Conservation (phyloP, 2,329 filamentous ascomycete genomes). For the Nemania abortiva region DNA sequence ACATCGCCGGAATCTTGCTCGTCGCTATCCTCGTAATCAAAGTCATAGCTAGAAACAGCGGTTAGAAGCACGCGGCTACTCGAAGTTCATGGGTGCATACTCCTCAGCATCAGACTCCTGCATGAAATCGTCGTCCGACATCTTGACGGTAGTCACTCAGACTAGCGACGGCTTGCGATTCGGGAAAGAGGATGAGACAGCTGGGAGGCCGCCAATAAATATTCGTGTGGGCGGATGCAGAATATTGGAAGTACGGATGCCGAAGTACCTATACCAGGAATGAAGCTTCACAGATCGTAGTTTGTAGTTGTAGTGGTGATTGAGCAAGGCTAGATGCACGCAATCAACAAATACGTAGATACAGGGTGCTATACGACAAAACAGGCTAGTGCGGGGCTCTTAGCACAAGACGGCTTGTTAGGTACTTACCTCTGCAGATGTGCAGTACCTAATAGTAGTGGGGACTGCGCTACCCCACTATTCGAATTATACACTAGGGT, state of each 20-base stretch:
- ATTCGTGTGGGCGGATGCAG: not conserved
- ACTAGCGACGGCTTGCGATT: not conserved
- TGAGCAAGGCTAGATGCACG: conserved; percentile 13
- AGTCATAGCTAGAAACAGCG: conserved; percentile 77
- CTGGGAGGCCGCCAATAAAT: not conserved
- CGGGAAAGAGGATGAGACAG: not conserved
- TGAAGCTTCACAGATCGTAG: not conserved
- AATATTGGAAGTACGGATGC: not conserved
- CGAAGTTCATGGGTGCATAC: conserved; percentile 58
- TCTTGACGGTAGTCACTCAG: conserved; percentile 54
- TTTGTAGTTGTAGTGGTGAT: conserved; percentile 11
- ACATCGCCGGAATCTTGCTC: conserved; percentile 90
- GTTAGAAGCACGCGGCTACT: conserved; percentile 1
- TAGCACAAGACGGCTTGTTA: not conserved
- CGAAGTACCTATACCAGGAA: not conserved
- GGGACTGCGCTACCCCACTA: too few species aligned
- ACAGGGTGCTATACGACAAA: conserved; percentile 14
- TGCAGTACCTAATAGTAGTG: too few species aligned
- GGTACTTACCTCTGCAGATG: conserved; percentile 3
- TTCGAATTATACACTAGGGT: not conserved
- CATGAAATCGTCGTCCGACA: conserved; percentile 95
- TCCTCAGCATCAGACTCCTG: conserved; percentile 90
- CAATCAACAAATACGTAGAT: not conserved
- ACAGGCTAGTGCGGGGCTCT: conserved; percentile 37
- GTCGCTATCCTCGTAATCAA: conserved; percentile 95